Conservation (phyloP, 306 rosid species). For the Pachyrhizus erosus region DNA sequence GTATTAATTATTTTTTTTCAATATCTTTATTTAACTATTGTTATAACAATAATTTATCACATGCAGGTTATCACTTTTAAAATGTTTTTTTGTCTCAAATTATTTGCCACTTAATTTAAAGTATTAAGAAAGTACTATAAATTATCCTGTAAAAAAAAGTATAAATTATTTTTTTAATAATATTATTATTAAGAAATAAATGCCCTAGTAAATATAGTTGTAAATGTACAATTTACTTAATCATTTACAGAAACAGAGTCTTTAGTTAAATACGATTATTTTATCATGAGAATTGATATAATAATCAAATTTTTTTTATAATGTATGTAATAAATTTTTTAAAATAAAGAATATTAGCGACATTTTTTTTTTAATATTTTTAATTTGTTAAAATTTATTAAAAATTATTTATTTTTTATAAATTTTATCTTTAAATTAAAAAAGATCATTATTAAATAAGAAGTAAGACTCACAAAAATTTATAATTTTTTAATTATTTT, state of each 20-base stretch:
- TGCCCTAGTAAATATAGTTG: neutral
- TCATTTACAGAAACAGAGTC: neutral
- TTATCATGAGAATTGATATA: neutral
- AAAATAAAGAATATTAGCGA: too few species aligned
- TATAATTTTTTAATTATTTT: too few species aligned
- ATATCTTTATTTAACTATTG: neutral
- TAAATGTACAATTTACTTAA: neutral
- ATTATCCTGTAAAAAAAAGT: too few species aligned
- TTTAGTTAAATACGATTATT: neutral
- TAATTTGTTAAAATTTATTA: too few species aligned
- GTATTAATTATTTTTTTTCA: neutral
- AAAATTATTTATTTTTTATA: too few species aligned
- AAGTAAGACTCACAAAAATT: too few species aligned
- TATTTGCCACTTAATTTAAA: neutral
- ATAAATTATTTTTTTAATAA: neutral
- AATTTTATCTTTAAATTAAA: too few species aligned
- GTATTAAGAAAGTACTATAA: neutral
- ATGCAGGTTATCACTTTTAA: neutral
- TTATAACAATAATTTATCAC: neutral
- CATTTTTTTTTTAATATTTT: too few species aligned
- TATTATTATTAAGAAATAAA: neutral
- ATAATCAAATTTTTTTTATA: neutral
- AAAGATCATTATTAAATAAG: too few species aligned
- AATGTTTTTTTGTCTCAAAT: neutral
- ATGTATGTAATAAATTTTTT: neutral